Evolutionary conservation across 345 rosid genomes (phyloP), one percentile per base, ranked within the genome.

Genomic region (Hibiscus syriacus): DNA sequence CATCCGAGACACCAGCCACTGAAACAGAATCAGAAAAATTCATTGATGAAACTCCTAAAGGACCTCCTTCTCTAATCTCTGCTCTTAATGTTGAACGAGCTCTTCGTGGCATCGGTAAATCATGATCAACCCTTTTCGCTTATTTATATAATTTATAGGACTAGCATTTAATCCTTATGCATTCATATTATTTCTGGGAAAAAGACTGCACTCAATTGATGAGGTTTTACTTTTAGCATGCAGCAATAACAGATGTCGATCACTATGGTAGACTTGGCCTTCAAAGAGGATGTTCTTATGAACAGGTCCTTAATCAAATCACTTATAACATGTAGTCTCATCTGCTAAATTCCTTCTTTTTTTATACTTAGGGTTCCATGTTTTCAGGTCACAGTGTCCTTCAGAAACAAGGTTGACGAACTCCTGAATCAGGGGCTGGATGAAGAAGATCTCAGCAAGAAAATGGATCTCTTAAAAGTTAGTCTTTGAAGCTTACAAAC

Each of bases 221-320:
- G 63, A 57, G 30, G 72, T 30, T 65, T 67, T 79, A 74, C 30
- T 76, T 82, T 1, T 75, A 81, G 85, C 80, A 55, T 88, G 92
- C 93, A 90, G 97, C 96, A 4, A 88, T 90, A 57, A 92, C 94
- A 68, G 94, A 87, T 72, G 90, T 58, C 0, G 98, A 93, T 86
- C 83, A 93, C 71, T 93, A 93, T 13, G 92, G 83, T 5, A 77
- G 74, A 55, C 93, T 92, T 38, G 92, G 90, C 26, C 46, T 88
- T 69, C 78, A 71, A 43, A 79, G 82, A 76, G 80, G 80, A 30
- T 90, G 89, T 67, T 83, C 97, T 34, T 76, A 75, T 63, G 92
- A 87, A 23, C 81, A 87, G 85, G 92, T 87, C 5, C 19, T 12
- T 55, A 10, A 58, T 17, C 43, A 69, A 6, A 17, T 38, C 38